A percentile compares a stretch with the other conserved stretches of the same genome.
phyloP scores from a whole-genome alignment of 1,139 yeast species.

The Suhomyces atakaporum region DNA sequence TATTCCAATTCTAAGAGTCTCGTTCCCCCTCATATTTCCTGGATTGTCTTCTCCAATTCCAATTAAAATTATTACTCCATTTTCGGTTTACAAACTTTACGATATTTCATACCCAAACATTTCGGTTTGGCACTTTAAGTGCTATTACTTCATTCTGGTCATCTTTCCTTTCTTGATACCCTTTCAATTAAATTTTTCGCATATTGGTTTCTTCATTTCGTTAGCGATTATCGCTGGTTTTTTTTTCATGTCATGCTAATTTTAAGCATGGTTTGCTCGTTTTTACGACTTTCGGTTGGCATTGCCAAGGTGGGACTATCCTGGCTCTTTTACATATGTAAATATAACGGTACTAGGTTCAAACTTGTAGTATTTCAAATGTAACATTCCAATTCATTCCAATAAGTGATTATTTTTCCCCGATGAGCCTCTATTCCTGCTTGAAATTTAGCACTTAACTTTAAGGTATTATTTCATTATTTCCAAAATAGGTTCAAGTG shows the following conservation, averaged over 20 bases:
- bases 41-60: not conserved
- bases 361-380: not conserved
- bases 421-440: too few relatives aligned
- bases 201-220: not conserved
- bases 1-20: too few relatives aligned
- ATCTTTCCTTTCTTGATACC: not conserved
- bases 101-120: not conserved
- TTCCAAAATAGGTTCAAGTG: too few relatives aligned
- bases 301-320: conserved; percentile 1
- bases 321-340: conserved; percentile 1
- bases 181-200: not conserved
- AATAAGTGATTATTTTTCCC: too few relatives aligned
- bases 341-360: not conserved
- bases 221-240: not conserved
- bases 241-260: conserved; percentile 1
- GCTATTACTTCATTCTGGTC: not conserved
- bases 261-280: not conserved
- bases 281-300: conserved; percentile 3
- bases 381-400: too few relatives aligned
- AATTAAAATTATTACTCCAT: not conserved
- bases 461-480: too few relatives aligned
- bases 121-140: not conserved
- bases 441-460: too few relatives aligned
- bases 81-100: not conserved
- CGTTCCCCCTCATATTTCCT: too few relatives aligned